Percentiles rank a stretch among this genome's conserved stretches.
phyloP scores from a whole-genome alignment of 176 grass and related monocot genomes.

The Oryza brachyantha region DNA sequence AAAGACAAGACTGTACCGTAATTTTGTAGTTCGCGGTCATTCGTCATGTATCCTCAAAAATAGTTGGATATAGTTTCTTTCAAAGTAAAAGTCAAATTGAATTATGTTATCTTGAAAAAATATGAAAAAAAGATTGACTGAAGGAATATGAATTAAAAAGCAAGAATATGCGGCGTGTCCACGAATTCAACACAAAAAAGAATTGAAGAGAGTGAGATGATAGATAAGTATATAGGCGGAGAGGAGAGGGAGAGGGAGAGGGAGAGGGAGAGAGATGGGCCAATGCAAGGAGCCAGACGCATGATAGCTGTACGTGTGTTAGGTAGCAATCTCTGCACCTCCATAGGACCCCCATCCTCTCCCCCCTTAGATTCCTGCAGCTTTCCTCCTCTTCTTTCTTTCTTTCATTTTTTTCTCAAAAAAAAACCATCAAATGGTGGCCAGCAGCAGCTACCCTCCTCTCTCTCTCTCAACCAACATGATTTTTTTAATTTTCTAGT shows the following conservation, averaged over 20 bases:
- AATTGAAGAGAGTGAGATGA: not conserved
- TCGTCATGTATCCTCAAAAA: no score
- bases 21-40: no score
- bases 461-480: not conserved
- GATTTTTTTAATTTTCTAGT: not conserved
- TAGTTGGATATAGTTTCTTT: no score
- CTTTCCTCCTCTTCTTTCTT: slow-evolving; percentile 18
- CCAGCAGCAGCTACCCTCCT: slow-evolving; percentile 30
- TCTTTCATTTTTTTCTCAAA: not conserved
- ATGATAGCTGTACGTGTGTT: slow-evolving; percentile 38
- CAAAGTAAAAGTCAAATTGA: no score
- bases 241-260: not conserved
- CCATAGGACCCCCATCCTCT: slow-evolving; percentile 25
- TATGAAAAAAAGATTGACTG: not conserved
- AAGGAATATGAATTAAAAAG: not conserved
- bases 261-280: not conserved
- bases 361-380: slow-evolving; percentile 34
- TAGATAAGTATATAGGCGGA: not conserved
- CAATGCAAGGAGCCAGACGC: not conserved
- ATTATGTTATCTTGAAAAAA: no score
- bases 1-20: no score
- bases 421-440: slow-evolving; percentile 12
- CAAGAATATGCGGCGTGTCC: not conserved
- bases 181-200: not conserved
- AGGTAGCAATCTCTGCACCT: slow-evolving; percentile 29